Evolutionary conservation across 2,329 filamentous ascomycete genomes (phyloP).

Genomic region (Dothideomycetes sp.): DNA sequence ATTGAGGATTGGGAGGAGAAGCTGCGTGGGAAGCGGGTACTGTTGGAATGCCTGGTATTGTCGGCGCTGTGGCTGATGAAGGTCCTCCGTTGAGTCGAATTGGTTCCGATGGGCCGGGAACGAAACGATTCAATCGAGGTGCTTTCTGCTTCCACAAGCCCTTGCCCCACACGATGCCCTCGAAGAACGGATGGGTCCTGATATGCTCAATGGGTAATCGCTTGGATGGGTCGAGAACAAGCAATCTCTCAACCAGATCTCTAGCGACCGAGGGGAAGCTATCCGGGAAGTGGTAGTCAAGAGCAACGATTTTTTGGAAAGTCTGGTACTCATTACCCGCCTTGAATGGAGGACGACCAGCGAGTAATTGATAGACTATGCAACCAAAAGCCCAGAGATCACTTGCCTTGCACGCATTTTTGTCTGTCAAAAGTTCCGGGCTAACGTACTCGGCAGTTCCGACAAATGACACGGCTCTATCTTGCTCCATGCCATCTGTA

Average conservation of each 20-base stretch:
- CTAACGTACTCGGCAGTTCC: slow-evolving; percentile 98
- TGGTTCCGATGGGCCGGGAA: slow-evolving; percentile 60
- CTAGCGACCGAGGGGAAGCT: slow-evolving; percentile 80
- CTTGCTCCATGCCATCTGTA: slow-evolving; percentile 52
- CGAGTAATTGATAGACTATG: slow-evolving; percentile 90
- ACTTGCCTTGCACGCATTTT: slow-evolving; percentile 94
- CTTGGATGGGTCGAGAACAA: slow-evolving; percentile 78
- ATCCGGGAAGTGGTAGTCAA: slow-evolving; percentile 87
- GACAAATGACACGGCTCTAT: slow-evolving; percentile 85
- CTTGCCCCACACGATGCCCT: slow-evolving; percentile 75
- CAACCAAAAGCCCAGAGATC: slow-evolving; percentile 98
- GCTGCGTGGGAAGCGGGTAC: not conserved
- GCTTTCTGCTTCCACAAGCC: slow-evolving; percentile 82
- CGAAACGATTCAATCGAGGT: slow-evolving; percentile 74
- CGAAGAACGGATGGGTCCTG: slow-evolving; percentile 92
- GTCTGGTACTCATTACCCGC: slow-evolving; percentile 91
- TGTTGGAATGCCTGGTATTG: slow-evolving; percentile 8
- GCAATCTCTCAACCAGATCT: slow-evolving; percentile 79
- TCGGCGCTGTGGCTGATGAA: slow-evolving; percentile 1
- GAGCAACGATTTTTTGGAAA: slow-evolving; percentile 91
- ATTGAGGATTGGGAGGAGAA: slow-evolving; percentile 15
- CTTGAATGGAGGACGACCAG: slow-evolving; percentile 96
- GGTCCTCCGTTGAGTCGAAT: slow-evolving; percentile 34
- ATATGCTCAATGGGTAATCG: slow-evolving; percentile 90
- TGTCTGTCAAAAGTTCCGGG: slow-evolving; percentile 90